Base-by-base conservation (phyloP, 805 yeast species). In the Kuraishia hungarica region DNA sequence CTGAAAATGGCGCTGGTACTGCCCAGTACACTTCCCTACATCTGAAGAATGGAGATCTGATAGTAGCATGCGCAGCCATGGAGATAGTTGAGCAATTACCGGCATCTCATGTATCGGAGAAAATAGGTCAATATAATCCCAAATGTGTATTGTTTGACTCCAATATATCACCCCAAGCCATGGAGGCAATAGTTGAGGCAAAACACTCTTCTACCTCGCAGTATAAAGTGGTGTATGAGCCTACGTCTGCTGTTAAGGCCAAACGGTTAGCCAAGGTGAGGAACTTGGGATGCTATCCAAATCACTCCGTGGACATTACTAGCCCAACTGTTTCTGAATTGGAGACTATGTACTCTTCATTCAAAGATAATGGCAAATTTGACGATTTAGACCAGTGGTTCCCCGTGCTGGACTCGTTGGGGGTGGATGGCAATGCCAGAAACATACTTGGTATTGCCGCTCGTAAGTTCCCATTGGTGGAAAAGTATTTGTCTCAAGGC, bases 51-150 rank as follows among this genome's bases (percentile, higher is more conserved):
- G 97, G 97, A 1, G 84, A 78, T 2, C 72, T 91, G 51, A 65
- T 87, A 2, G 72, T 88, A 19, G 96, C 96, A 0, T 81, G 89
- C 63, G 93, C 96, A 2, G 96, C 89, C 63, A 90, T 91, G 96
- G 73, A 74, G n/a, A 80, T 86, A 10, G 71, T 84, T 22, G 87
- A 87, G 59, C 69, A 73, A 26, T 57, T 81, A 50, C 72, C 82
- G 15, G 53, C 68, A 0, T 66, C 69, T 0, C 80, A 78, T 57
- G 73, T 86, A 2, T 56, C 62, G 1, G 48, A 67, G 0, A 73
- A 79, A 58, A 60, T 90, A 4, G 56, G 59, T 1, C 53, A 63
- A 13, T 66, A 75, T 1, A 59, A 66, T 4, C 87, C 96, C 0
- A 67, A 70, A 10, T 67, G 70, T 24, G 76, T 87, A 7, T 74